Conservation (phyloP, 2,329 filamentous ascomycete genomes). For the Xylariales sp. region DNA sequence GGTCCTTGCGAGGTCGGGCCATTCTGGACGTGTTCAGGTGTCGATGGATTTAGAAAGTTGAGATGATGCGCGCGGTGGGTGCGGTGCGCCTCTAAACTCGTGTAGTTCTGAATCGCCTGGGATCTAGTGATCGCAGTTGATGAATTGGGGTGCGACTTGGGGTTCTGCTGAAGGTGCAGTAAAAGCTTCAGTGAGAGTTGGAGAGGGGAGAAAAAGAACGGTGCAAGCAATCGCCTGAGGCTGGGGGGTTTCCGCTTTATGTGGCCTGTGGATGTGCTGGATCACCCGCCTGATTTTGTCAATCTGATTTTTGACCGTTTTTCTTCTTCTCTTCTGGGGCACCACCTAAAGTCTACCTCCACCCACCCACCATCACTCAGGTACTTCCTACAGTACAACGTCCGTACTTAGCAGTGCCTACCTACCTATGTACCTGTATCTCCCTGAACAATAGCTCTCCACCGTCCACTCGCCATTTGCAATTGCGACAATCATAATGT, state of each 20-base stretch:
- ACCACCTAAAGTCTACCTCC: constrained; percentile 5
- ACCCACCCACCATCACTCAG: constrained; percentile 1
- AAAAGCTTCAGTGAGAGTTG: constrained; percentile 5
- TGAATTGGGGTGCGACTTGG: neutral
- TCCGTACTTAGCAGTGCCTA: no score
- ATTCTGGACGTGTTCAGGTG: constrained; percentile 22
- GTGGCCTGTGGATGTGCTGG: constrained; percentile 10
- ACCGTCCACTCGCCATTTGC: no score
- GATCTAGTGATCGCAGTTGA: neutral
- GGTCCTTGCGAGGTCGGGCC: constrained; percentile 35
- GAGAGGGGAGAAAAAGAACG: constrained; percentile 9
- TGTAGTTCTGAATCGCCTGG: neutral
- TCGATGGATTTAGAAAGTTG: neutral
- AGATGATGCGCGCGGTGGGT: neutral
- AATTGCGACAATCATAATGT: no score
- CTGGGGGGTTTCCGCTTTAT: constrained; percentile 11
- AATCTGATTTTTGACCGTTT: no score
- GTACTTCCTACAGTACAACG: neutral
- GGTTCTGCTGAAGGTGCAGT: constrained; percentile 3
- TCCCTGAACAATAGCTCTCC: no score
- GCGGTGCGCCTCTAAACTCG: neutral
- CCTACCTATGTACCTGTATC: no score
- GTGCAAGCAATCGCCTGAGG: constrained; percentile 6
- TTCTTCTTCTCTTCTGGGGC: constrained; percentile 2
- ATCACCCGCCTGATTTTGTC: constrained; percentile 11